Evolutionary conservation across 352 stramenopile genomes (phyloP), one percentile per base, ranked within the genome.

Genomic region (Phytophthora fragariaefolia): DNA sequence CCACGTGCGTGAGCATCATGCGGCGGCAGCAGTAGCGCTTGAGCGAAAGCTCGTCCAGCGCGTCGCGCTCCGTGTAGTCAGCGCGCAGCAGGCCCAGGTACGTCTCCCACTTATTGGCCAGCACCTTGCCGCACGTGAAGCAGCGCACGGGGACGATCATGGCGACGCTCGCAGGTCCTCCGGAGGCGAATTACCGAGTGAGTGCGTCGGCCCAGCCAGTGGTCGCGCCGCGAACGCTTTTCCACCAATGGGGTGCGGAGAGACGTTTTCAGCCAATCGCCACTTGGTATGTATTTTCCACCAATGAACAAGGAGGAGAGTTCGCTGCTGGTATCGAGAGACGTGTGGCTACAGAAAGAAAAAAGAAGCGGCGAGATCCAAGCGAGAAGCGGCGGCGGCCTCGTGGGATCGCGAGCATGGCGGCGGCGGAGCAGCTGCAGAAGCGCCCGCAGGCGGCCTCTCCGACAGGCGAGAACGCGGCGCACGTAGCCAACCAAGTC

Each of bases 41-140:
- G 23, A 99, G 89, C 52, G 97, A 98, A 27, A 99, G 83, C 81
- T 99, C 96, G 80, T 99, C 97, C 43, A 99, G 80, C 36, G 97
- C 97, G 70, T 99, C 97, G 54, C 97, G 94, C 75, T 99, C 97
- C 13, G 96, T 98, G 80, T 98, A 98, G 84, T 99, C 97, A 24
- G 95, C 93, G 63, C 98, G 92, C 53, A 99, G 81, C 52, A 99
- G 84, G 68, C 96, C 91, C 28, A 99, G 83, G 83, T 99, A 99
- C 9, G 95, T 99, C 81, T 99, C 97, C 96, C 97, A 99, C 86
- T 99, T 99, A 87, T 99, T 99, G 53, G 97, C 98, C 77, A 99
- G 98, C 73, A 99, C 95, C 83, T 99, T 99, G 69, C 98, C 98
- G 82, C 98, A 99, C 56, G 98, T 99, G 83, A 99, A 99, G 89